Conservation (phyloP, 768 basidiomycete genomes). For the Termitomyces sp. region DNA sequence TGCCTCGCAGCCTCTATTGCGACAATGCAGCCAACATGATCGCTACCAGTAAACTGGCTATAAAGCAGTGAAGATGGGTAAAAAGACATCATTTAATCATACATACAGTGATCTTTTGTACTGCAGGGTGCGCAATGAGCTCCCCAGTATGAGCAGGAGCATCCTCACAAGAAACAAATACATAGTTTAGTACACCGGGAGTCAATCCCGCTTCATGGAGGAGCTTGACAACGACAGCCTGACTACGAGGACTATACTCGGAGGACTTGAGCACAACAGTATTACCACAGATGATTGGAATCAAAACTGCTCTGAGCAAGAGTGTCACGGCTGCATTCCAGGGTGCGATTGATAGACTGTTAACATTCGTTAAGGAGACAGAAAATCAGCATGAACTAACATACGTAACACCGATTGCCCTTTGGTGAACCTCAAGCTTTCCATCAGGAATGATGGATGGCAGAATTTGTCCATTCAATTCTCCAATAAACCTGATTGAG, state of each 20-base stretch:
- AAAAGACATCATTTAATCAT: background rate
- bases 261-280: slow-evolving; percentile 51
- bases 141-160: slow-evolving; percentile 40
- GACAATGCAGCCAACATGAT: slow-evolving; percentile 46
- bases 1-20: slow-evolving; percentile 51
- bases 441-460: slow-evolving; percentile 40
- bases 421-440: slow-evolving; percentile 36
- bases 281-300: slow-evolving; percentile 51
- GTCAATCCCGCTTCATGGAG: slow-evolving; percentile 59
- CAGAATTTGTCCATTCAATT: slow-evolving; percentile 39
- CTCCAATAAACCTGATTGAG: slow-evolving; percentile 27
- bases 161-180: slow-evolving; percentile 40
- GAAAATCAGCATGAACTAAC: slow-evolving; percentile 13
- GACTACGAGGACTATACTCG: slow-evolving; percentile 43
- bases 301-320: slow-evolving; percentile 36
- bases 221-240: slow-evolving; percentile 39
- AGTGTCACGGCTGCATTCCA: slow-evolving; percentile 52
- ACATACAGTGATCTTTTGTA: slow-evolving; percentile 49
- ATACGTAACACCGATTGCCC: slow-evolving; percentile 51
- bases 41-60: slow-evolving; percentile 50
- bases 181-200: slow-evolving; percentile 50
- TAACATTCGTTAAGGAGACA: background rate
- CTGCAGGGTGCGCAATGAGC: slow-evolving; percentile 49
- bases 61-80: background rate
- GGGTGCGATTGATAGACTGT: slow-evolving; percentile 46